Conservation (phyloP, 306 rosid species). For the Glycine soja region DNA sequence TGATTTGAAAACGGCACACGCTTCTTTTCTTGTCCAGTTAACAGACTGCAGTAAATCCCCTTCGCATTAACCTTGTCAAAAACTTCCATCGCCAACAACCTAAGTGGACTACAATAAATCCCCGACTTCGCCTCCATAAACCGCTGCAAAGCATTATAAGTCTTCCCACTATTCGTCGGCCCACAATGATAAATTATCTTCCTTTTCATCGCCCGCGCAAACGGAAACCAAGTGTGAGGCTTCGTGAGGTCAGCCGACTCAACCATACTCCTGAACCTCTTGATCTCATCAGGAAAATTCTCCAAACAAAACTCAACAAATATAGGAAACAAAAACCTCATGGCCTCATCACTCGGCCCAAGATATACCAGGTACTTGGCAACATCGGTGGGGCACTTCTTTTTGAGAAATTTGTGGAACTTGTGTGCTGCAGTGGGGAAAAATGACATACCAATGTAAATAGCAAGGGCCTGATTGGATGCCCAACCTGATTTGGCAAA, state of each 20-base stretch:
- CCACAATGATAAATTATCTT: constrained; percentile 94
- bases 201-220: constrained; percentile 93
- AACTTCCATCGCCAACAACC: constrained; percentile 95
- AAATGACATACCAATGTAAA: constrained; percentile 88
- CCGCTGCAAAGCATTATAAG: constrained; percentile 87
- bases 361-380: constrained; percentile 65
- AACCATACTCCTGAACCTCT: constrained; percentile 67
- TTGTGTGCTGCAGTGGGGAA: constrained; percentile 80
- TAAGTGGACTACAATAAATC: constrained; percentile 87
- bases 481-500: constrained; percentile 86
- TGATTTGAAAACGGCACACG: constrained; percentile 79
- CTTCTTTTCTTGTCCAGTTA: constrained; percentile 90
- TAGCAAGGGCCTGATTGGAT: constrained; percentile 85
- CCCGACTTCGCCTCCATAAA: constrained; percentile 89
- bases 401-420: constrained; percentile 60
- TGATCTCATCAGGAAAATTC: constrained; percentile 77
- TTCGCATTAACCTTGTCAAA: constrained; percentile 88
- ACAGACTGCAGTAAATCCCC: constrained; percentile 85
- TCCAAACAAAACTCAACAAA: constrained; percentile 88
- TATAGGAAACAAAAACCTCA: constrained; percentile 81
- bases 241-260: constrained; percentile 82
- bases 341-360: constrained; percentile 71
- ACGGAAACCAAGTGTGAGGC: constrained; percentile 95
- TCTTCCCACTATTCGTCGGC: constrained; percentile 94
- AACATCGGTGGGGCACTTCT: constrained; percentile 63